Conservation (phyloP, 2,329 filamentous ascomycete genomes). For the Macrophomina tecta region DNA sequence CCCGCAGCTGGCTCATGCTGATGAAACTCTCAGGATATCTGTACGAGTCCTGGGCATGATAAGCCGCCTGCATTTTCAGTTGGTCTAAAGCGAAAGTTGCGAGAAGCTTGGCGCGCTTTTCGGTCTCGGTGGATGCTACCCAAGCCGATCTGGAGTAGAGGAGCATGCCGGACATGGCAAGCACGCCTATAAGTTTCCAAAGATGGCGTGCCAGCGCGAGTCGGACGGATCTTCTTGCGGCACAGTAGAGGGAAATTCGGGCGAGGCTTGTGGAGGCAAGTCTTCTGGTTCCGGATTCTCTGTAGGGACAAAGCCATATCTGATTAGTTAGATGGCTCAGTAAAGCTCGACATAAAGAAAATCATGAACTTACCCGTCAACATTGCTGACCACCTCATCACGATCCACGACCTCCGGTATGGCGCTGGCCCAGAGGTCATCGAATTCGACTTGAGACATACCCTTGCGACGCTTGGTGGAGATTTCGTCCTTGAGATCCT, state of each 20-base stretch:
- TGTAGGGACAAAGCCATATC: slow-evolving; percentile 74
- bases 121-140: slow-evolving; percentile 67
- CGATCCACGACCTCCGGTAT: slow-evolving; percentile 71
- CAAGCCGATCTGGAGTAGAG: slow-evolving; percentile 71
- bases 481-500: slow-evolving; percentile 78
- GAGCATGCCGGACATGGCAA: slow-evolving; percentile 41
- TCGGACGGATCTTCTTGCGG: slow-evolving; percentile 77
- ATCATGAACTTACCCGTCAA: slow-evolving; percentile 62
- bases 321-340: slow-evolving; percentile 73
- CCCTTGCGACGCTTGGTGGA: slow-evolving; percentile 68
- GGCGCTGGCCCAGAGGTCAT: slow-evolving; percentile 80
- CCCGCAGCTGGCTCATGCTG: slow-evolving; percentile 84
- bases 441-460: slow-evolving; percentile 83
- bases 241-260: slow-evolving; percentile 84
- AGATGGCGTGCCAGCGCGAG: slow-evolving; percentile 85
- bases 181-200: slow-evolving; percentile 76
- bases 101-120: slow-evolving; percentile 77
- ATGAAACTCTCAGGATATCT: slow-evolving; percentile 77
- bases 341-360: slow-evolving; percentile 30
- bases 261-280: slow-evolving; percentile 90
- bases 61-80: slow-evolving; percentile 80
- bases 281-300: slow-evolving; percentile 69
- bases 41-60: slow-evolving; percentile 70
- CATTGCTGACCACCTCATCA: slow-evolving; percentile 65
- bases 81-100: slow-evolving; percentile 85